A percentile compares a stretch with the other conserved stretches of the same genome.
phyloP scores from a whole-genome alignment of 805 yeast species.

The Wickerhamomyces strasburgensis region DNA sequence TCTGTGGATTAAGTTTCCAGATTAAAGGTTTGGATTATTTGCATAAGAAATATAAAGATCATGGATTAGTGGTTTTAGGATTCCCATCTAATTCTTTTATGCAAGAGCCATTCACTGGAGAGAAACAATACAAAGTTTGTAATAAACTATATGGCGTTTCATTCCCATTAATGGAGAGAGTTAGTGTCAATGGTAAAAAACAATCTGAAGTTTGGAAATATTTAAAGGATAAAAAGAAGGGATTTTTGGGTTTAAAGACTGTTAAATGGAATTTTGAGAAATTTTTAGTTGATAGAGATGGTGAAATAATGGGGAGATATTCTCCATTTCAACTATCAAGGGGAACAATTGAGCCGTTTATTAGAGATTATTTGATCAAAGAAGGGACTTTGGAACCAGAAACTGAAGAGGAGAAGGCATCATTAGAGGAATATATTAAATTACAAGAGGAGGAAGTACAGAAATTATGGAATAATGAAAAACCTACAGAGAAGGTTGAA shows the following conservation, averaged over 20 bases:
- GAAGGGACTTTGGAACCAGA: not conserved
- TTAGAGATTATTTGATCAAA: not conserved
- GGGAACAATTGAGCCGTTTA: constrained; percentile 1
- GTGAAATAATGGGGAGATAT: constrained; percentile 52
- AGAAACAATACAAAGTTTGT: constrained; percentile 74
- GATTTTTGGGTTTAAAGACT: constrained; percentile 56
- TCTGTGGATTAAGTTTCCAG: constrained; percentile 77
- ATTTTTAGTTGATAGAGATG: constrained; percentile 51
- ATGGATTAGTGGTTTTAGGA: constrained; percentile 66
- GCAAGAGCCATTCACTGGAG: constrained; percentile 58
- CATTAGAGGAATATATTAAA: not conserved
- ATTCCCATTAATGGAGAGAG: constrained; percentile 73
- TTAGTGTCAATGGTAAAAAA: constrained; percentile 72
- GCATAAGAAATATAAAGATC: constrained; percentile 55
- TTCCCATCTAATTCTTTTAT: constrained; percentile 93
- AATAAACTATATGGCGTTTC: constrained; percentile 65
- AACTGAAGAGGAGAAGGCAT: not conserved
- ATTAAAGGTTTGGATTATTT: constrained; percentile 66
- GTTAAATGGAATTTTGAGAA: constrained; percentile 75
- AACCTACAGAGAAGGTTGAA: no score
- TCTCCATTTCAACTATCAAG: constrained; percentile 23
- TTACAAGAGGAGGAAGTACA: not conserved
- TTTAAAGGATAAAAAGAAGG: constrained; percentile 58
- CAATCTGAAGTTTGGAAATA: constrained; percentile 65
- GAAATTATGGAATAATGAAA: not conserved